These are phyloP conservation scores for Cardamine occulta DNA, from an alignment of 345 rosid species.

Conservation along the genomic window DNA sequence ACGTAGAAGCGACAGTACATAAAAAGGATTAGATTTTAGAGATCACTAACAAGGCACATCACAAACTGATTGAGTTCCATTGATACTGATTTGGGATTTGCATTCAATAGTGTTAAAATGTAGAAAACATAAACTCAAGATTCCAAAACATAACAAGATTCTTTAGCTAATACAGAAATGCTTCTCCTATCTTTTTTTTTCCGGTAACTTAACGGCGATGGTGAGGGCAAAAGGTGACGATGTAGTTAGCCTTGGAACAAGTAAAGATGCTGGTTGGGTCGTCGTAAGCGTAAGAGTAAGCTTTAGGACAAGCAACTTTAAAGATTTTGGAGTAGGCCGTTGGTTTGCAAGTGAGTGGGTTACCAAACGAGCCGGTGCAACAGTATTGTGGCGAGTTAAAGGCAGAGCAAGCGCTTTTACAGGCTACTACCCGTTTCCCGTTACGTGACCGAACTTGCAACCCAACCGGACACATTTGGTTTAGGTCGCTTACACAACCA, in stretches of 20 bases:
- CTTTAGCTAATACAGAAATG: conserved; percentile 9
- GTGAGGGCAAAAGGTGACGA: conserved; percentile 87
- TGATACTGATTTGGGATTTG: background rate
- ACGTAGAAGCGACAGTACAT: background rate
- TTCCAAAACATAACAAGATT: conserved; percentile 18
- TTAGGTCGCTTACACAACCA: conserved; percentile 84
- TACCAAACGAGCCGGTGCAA: conserved; percentile 84
- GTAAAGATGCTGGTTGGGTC: conserved; percentile 93
- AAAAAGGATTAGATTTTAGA: background rate
- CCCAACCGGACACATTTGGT: conserved; percentile 80
- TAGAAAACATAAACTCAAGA: conserved; percentile 7
- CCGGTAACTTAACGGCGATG: conserved; percentile 41
- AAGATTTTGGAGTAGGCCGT: conserved; percentile 89
- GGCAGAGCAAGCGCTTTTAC: conserved; percentile 91
- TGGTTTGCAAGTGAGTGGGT: conserved; percentile 80
- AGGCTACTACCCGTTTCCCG: conserved; percentile 70
- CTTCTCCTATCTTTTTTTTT: background rate
- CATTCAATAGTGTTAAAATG: conserved; percentile 12
- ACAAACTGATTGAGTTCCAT: background rate
- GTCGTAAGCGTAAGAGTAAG: conserved; percentile 91
- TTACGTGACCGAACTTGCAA: conserved; percentile 73
- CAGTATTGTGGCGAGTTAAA: conserved; percentile 90
- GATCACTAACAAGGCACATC: background rate
- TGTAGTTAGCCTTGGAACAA: conserved; percentile 69
- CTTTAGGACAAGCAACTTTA: conserved; percentile 91